These are phyloP conservation scores for Ambrosia trifida DNA, from an alignment of 129 eudicot genomes.

Conservation along the genomic window DNA sequence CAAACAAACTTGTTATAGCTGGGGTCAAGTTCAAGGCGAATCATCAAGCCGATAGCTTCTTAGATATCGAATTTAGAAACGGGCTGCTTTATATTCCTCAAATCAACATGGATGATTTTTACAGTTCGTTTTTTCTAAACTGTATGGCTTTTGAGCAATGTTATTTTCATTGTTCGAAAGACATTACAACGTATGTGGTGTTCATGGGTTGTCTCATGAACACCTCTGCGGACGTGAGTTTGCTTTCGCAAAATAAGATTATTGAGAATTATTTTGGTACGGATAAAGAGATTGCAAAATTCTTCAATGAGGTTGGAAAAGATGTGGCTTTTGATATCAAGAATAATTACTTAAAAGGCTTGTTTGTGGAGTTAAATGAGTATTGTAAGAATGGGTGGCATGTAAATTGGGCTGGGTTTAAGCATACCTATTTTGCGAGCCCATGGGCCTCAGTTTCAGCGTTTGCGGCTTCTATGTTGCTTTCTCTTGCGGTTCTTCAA, in stretches of 20 bases:
- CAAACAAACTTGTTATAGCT: constrained; percentile 23
- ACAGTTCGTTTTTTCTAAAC: constrained; percentile 25
- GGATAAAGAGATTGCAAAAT: constrained; percentile 29
- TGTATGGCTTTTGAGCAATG: constrained; percentile 36
- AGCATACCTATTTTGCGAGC: constrained; percentile 34
- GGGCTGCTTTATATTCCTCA: constrained; percentile 36
- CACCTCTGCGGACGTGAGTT: constrained; percentile 23
- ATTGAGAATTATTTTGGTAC: constrained; percentile 40
- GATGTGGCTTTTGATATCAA: constrained; percentile 36
- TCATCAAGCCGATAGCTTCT: constrained; percentile 29
- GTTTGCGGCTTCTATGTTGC: constrained; percentile 23
- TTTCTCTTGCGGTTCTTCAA: constrained; percentile 23
- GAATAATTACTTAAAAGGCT: constrained; percentile 18
- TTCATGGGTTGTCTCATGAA: constrained; percentile 38
- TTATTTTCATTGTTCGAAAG: constrained; percentile 34
- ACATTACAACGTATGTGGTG: constrained; percentile 36
- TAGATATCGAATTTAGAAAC: constrained; percentile 32
- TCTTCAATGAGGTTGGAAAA: constrained; percentile 33
- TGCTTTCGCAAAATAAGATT: constrained; percentile 25
- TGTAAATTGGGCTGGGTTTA: constrained; percentile 37
- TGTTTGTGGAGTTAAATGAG: constrained; percentile 28
- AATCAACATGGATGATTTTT: constrained; percentile 31
- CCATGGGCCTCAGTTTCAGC: constrained; percentile 41
- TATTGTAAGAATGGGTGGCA: constrained; percentile 36
- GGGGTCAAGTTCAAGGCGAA: constrained; percentile 35